Conservation (phyloP, 352 stramenopile species). For the Globisporangium camurandrum region DNA sequence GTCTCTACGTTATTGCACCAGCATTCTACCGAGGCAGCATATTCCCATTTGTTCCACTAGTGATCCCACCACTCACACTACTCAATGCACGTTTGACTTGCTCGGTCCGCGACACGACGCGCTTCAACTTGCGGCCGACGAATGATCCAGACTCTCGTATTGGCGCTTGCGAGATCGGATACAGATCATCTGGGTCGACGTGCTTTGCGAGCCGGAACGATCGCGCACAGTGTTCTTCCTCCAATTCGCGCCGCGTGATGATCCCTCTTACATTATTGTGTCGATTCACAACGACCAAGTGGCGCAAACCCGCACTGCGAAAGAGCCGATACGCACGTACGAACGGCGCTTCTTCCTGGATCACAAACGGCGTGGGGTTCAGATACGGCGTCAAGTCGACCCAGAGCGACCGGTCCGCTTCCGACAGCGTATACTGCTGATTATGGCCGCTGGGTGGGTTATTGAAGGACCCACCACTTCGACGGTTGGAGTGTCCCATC, state of each 20-base stretch:
- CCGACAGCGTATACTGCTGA: slow-evolving; percentile 41
- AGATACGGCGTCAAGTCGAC: slow-evolving; percentile 96
- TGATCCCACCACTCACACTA: no score
- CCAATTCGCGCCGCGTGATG: slow-evolving; percentile 77
- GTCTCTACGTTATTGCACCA: no score
- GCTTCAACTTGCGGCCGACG: slow-evolving; percentile 42
- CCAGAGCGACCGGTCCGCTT: slow-evolving; percentile 87
- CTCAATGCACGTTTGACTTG: slow-evolving; percentile 70
- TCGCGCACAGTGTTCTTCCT: slow-evolving; percentile 73
- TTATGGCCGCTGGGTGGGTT: slow-evolving; percentile 10
- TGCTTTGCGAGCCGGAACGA: slow-evolving; percentile 75
- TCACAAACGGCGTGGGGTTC: slow-evolving; percentile 94
- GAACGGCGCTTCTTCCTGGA: slow-evolving; percentile 94
- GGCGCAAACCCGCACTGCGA: slow-evolving; percentile 93
- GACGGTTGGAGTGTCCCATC: no score
- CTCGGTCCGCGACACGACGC: slow-evolving; percentile 58
- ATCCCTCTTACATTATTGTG: slow-evolving; percentile 89
- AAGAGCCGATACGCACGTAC: slow-evolving; percentile 96
- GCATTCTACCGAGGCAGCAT: no score
- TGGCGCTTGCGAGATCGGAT: slow-evolving; percentile 46
- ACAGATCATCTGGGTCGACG: slow-evolving; percentile 61
- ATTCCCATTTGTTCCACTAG: no score
- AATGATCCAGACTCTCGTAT: slow-evolving; percentile 54
- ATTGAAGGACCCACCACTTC: no score
- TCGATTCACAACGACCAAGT: slow-evolving; percentile 91